These are phyloP conservation scores for Saturnispora serradocipensis DNA, from an alignment of 805 yeast species.

Conservation along the genomic window DNA sequence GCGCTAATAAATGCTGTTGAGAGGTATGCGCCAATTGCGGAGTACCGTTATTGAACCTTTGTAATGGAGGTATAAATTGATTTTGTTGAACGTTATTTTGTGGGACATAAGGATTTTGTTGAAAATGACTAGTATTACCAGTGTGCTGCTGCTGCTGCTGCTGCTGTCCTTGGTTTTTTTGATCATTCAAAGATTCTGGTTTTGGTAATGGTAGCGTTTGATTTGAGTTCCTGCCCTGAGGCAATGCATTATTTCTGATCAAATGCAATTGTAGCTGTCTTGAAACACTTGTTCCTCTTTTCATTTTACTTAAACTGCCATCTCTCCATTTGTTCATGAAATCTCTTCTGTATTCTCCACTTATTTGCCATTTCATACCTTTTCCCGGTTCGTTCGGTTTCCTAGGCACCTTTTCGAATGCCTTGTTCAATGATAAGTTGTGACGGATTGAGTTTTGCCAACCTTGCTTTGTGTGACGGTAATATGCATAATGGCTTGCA, in stretches of 20 bases:
- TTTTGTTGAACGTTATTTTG: not conserved
- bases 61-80: not conserved
- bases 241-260: slow-evolving; percentile 46
- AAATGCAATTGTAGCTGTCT: slow-evolving; percentile 72
- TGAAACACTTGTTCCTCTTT: slow-evolving; percentile 75
- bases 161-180: slow-evolving; percentile 1
- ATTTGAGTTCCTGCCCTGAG: slow-evolving; percentile 29
- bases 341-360: slow-evolving; percentile 75
- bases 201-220: not conserved
- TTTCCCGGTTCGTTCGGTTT: slow-evolving; percentile 95
- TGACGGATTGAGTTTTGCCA: slow-evolving; percentile 99
- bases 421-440: slow-evolving; percentile 87
- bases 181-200: slow-evolving; percentile 7
- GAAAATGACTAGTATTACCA: slow-evolving; percentile 6
- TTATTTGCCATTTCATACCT: slow-evolving; percentile 98
- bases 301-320: slow-evolving; percentile 64
- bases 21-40: not conserved
- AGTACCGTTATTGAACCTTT: not conserved
- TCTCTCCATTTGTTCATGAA: slow-evolving; percentile 70
- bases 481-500: slow-evolving; percentile 77
- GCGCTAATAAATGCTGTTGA: not conserved
- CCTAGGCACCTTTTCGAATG: slow-evolving; percentile 95
- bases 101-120: slow-evolving; percentile 1
- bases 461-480: slow-evolving; percentile 85
- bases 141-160: not conserved